Base-by-base conservation (phyloP, 2,329 filamentous ascomycete genomes). In the Aspergillus oerlinghausenensis region DNA sequence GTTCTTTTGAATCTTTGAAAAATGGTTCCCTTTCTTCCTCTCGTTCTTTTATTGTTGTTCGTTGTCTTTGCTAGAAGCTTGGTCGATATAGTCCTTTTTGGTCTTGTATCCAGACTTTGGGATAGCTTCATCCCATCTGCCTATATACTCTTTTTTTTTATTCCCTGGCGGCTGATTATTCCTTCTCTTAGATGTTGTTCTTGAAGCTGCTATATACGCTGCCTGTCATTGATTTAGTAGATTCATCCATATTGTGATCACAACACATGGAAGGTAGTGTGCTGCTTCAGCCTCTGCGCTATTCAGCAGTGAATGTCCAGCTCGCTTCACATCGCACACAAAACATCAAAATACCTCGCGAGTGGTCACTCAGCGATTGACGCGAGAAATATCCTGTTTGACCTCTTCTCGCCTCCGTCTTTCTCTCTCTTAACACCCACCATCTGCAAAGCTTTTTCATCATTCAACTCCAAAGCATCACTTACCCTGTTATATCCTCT, bases 231-330 rank as follows among this genome's bases (percentile, higher is more conserved):
- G 26, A 23, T 50, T 35, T 28, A 40, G 49, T 51, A 51, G 29
- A 23, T 35, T 35, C 35, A 23, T 51, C 49, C 49, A 51, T 21
- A 56, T 51, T 54, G 32, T 38, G 56, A 61, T 51, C 26, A 51
- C 50, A 35, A 42, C 5, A 47, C 19, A 23, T 47, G 26, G 43
- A 47, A 14, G 23, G 43, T 25, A 23, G 49, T 40, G 49, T 51
- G 49, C 35, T n/a, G 25, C 28, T 55, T 52, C 50, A 51, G 21
- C 32, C 49, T 52, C 47, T 48, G 29, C 28, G 48, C 35, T 26
- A 35, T 52, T 50, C 45, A 48, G 38, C 50, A 58, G 60, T 62
- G 58, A 57, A 58, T 60, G 52, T 54, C 28, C 47, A 56, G 23
- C 52, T 48, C n/a, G 35, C 52, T 57, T 51, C 43, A 52, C 43